phyloP scores from a whole-genome alignment of 345 rosid genomes.

The Diplotaxis tenuifolia region DNA sequence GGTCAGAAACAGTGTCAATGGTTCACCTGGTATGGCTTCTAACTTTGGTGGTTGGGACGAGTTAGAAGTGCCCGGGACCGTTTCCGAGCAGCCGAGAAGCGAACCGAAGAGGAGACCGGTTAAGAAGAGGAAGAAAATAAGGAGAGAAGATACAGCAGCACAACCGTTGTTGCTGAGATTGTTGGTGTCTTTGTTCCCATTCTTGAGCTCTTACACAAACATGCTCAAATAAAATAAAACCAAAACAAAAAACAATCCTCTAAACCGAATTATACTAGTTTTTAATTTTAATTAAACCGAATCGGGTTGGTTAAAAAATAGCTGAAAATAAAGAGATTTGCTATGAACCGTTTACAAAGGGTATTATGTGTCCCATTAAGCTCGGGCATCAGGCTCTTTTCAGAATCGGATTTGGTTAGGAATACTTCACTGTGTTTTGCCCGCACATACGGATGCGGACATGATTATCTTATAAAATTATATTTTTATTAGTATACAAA shows the following conservation, averaged over 20 bases:
- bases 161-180: constrained; percentile 37
- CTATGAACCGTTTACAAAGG: constrained; percentile 10
- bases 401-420: too few species aligned
- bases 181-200: constrained; percentile 38
- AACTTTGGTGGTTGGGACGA: constrained; percentile 42
- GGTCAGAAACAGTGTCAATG: constrained; percentile 19
- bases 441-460: too few species aligned
- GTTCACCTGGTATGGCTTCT: constrained; percentile 24
- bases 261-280: constrained; percentile 6
- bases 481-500: too few species aligned
- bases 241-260: neutral
- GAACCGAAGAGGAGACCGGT: constrained; percentile 10
- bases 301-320: constrained; percentile 17
- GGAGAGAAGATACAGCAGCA: constrained; percentile 26
- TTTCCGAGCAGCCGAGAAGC: neutral
- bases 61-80: constrained; percentile 12
- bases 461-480: too few species aligned
- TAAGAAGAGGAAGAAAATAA: constrained; percentile 18
- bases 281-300: constrained; percentile 6
- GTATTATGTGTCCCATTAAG: too few species aligned
- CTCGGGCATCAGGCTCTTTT: too few species aligned
- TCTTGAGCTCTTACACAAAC: constrained; percentile 35
- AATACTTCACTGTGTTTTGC: too few species aligned
- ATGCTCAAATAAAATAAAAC: constrained; percentile 21
- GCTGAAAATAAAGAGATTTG: neutral